Percentiles rank a stretch among this genome's conserved stretches.
Evolutionary conservation across 2,329 filamentous ascomycete species (phyloP).

Genomic region (Iodosphaeria phyllophila): DNA sequence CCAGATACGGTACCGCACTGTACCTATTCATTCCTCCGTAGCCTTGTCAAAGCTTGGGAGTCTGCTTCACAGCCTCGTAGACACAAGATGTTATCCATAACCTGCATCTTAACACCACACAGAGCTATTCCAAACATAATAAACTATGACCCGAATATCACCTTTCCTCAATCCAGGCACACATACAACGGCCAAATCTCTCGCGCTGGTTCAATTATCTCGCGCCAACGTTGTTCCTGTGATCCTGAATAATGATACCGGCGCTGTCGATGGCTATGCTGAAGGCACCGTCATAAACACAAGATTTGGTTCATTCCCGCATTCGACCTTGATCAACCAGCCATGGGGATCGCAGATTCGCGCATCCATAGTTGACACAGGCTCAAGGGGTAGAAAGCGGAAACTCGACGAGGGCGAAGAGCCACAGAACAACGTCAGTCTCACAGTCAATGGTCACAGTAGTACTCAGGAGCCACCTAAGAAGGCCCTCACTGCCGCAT

Average conservation of each 20-base stretch:
- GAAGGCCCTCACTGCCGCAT: slow-evolving; percentile 28
- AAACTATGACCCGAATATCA: slow-evolving; percentile 31
- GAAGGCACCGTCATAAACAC: slow-evolving; percentile 76
- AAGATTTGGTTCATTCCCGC: slow-evolving; percentile 78
- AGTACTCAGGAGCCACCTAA: slow-evolving; percentile 6
- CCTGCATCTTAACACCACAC: too few relatives aligned
- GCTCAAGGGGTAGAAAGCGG: slow-evolving; percentile 61
- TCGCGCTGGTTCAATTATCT: slow-evolving; percentile 76
- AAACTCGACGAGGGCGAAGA: slow-evolving; percentile 33
- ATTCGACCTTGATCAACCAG: slow-evolving; percentile 55
- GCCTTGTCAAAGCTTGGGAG: too few relatives aligned
- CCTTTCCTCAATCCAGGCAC: slow-evolving; percentile 62
- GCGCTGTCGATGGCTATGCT: slow-evolving; percentile 50
- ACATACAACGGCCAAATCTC: slow-evolving; percentile 39
- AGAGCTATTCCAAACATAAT: too few relatives aligned
- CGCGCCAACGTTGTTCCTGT: slow-evolving; percentile 70
- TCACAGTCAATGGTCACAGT: too few relatives aligned
- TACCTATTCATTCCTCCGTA: too few relatives aligned
- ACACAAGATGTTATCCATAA: too few relatives aligned
- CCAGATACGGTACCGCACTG: too few relatives aligned
- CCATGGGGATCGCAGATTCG: slow-evolving; percentile 87
- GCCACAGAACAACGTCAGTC: slow-evolving; percentile 17
- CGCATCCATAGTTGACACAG: slow-evolving; percentile 79
- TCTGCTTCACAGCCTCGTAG: too few relatives aligned
- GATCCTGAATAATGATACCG: slow-evolving; percentile 42